Conservation (phyloP, 129 eudicot species). For the Tagetes erecta region DNA sequence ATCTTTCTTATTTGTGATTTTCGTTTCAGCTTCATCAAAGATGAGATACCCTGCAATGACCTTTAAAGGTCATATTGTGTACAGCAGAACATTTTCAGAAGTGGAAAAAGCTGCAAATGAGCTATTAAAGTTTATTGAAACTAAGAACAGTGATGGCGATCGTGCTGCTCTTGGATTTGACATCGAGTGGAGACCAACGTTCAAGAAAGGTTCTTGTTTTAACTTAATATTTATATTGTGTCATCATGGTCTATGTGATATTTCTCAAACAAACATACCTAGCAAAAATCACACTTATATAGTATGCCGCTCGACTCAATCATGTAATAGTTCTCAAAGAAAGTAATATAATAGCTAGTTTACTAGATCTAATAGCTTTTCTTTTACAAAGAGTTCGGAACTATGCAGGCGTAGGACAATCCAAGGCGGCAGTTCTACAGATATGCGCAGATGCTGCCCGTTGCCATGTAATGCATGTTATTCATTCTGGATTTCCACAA, state of each 20-base stretch:
- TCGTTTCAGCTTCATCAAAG: conserved; percentile 38
- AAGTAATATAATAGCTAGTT: not conserved
- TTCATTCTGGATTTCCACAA: conserved; percentile 78
- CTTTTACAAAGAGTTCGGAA: conserved; percentile 22
- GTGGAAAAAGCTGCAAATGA: conserved; percentile 74
- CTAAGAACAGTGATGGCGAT: conserved; percentile 45
- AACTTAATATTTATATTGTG: not conserved
- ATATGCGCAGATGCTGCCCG: conserved; percentile 59
- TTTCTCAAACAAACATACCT: not conserved
- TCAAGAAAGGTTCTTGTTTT: conserved; percentile 51
- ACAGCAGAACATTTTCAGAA: conserved; percentile 66
- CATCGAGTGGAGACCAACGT: conserved; percentile 83
- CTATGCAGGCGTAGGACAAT: conserved; percentile 60
- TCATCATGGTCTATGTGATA: not conserved
- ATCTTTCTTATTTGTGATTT: conserved; percentile 11
- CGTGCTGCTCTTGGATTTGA: conserved; percentile 64
- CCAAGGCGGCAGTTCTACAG: conserved; percentile 85
- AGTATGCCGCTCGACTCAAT: too few species aligned
- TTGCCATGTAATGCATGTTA: conserved; percentile 79
- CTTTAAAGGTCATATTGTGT: conserved; percentile 67
- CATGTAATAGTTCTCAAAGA: conserved; percentile 7
- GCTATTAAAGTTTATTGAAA: conserved; percentile 56
- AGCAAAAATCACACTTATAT: too few species aligned
- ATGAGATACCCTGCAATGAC: conserved; percentile 48
- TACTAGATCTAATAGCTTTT: not conserved